Conservation (phyloP, 2,329 filamentous ascomycete genomes). For the Blastomyces emzantsi region DNA sequence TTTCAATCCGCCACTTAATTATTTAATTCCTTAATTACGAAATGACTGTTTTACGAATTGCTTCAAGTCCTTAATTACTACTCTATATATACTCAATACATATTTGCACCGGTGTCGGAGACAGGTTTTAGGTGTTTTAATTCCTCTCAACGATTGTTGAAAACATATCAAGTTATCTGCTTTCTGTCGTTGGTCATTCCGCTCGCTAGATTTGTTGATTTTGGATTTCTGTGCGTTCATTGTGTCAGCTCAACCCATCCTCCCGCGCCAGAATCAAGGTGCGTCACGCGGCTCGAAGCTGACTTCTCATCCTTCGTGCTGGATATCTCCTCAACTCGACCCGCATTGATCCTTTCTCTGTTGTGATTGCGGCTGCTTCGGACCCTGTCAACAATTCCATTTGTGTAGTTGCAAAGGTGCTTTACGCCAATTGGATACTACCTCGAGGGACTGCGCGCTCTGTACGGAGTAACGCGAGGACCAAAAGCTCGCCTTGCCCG, state of each 20-base stretch:
- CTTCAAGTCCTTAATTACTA: neutral
- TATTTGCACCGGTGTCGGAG: neutral
- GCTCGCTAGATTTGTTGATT: neutral
- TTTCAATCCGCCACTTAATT: conserved; percentile 5
- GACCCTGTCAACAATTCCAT: neutral
- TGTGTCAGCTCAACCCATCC: neutral
- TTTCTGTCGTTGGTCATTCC: neutral
- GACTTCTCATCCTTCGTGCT: neutral
- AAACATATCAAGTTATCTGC: neutral
- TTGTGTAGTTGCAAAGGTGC: neutral
- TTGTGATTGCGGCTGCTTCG: neutral
- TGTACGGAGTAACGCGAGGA: neutral
- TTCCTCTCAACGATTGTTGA: neutral
- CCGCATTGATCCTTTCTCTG: neutral
- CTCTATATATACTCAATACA: neutral
- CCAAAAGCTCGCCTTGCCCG: neutral
- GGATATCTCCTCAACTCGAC: neutral
- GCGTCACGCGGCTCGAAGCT: neutral
- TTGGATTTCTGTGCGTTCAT: neutral
- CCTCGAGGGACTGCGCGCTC: neutral
- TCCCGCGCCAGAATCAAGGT: neutral
- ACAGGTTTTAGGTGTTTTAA: neutral
- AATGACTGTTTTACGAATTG: neutral
- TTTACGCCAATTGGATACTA: neutral
- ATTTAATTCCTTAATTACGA: conserved; percentile 1